Conservation (phyloP, 345 rosid species). For the Rhizophora apiculata region DNA sequence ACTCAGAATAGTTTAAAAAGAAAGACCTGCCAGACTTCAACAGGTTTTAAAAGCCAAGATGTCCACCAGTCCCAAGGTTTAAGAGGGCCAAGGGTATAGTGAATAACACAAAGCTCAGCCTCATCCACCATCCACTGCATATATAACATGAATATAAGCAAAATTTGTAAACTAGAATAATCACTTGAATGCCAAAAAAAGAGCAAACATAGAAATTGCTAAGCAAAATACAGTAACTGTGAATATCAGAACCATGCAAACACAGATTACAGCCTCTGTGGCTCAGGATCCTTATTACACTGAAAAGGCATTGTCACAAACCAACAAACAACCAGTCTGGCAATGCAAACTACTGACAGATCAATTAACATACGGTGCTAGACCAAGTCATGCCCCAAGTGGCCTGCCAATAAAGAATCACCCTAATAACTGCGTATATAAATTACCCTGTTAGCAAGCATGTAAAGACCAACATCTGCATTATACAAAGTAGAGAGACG, state of each 20-base stretch:
- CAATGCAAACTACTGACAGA: no score
- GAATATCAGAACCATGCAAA: no score
- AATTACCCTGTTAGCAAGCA: slow-evolving; percentile 94
- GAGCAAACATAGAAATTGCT: neutral
- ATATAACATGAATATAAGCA: slow-evolving; percentile 14
- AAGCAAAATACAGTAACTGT: no score
- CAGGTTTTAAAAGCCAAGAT: slow-evolving; percentile 92
- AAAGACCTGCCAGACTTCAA: slow-evolving; percentile 91
- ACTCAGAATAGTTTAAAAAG: neutral
- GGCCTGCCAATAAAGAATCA: no score
- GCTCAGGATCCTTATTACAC: no score
- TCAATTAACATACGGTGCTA: no score
- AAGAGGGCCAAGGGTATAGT: slow-evolving; percentile 90
- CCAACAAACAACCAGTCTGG: no score
- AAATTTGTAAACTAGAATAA: slow-evolving; percentile 7
- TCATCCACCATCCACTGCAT: slow-evolving; percentile 99
- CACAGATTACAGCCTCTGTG: no score
- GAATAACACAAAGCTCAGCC: slow-evolving; percentile 79
- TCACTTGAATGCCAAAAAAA: neutral
- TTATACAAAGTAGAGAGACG: slow-evolving; percentile 87
- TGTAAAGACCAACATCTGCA: slow-evolving; percentile 98
- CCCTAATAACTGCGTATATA: neutral
- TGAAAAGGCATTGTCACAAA: no score
- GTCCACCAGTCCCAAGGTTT: slow-evolving; percentile 99
- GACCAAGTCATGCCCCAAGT: no score